These are phyloP conservation scores for Tephrocybe sp. DNA, from an alignment of 768 basidiomycete genomes.

Conservation along the genomic window DNA sequence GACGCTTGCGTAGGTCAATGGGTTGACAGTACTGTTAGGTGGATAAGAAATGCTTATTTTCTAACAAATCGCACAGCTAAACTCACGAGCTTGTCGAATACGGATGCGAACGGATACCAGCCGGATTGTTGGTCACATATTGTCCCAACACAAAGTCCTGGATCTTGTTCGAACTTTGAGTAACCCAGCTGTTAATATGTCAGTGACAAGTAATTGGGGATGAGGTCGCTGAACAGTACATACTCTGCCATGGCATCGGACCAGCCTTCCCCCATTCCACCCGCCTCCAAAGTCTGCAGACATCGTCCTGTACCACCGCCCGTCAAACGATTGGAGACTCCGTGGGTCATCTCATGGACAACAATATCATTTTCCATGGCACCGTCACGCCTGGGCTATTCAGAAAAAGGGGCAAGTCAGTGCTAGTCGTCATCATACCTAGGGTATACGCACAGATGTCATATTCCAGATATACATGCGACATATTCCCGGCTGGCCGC, in stretches of 20 bases:
- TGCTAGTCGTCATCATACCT: neutral
- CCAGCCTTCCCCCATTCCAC: slow-evolving; percentile 54
- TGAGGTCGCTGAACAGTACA: neutral
- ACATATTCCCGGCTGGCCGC: slow-evolving; percentile 33
- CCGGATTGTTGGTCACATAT: slow-evolving; percentile 43
- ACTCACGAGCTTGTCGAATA: slow-evolving; percentile 39
- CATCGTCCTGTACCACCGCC: slow-evolving; percentile 49
- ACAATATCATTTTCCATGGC: slow-evolving; percentile 39
- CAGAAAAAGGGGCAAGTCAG: neutral
- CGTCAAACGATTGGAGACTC: slow-evolving; percentile 40
- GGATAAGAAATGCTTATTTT: slow-evolving; percentile 24
- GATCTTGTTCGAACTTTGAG: slow-evolving; percentile 29
- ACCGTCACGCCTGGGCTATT: slow-evolving; percentile 45
- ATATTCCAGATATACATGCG: slow-evolving; percentile 22
- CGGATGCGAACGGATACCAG: slow-evolving; percentile 47
- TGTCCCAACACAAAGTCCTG: slow-evolving; percentile 36
- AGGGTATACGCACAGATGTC: slow-evolving; percentile 5
- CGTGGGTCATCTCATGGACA: slow-evolving; percentile 47
- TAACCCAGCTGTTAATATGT: slow-evolving; percentile 24
- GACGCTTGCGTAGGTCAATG: slow-evolving; percentile 34
- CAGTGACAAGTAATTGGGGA: neutral
- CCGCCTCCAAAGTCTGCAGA: slow-evolving; percentile 51
- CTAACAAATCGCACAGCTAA: slow-evolving; percentile 16
- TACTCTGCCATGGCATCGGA: slow-evolving; percentile 44
- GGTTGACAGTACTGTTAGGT: slow-evolving; percentile 25